Evolutionary conservation across 768 basidiomycete genomes (phyloP), one percentile per base, ranked within the genome.

Genomic region (Suillus decipiens): DNA sequence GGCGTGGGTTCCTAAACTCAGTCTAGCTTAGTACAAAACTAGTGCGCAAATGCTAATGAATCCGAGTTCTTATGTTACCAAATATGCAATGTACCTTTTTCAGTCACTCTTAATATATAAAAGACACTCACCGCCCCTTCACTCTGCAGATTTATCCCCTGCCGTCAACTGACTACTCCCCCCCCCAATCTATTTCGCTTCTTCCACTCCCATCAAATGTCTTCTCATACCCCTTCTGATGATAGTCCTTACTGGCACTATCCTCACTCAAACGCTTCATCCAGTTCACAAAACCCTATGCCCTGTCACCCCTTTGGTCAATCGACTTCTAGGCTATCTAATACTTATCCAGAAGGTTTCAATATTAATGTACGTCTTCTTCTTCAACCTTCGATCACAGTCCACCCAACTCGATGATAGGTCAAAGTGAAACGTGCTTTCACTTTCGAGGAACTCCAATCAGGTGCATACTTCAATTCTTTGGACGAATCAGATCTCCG

Each of bases 381-480:
- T 0, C 8, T 57, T 36, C 28, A 12, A 36, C 11, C n/a, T n/a
- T 19, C 31, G 51, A 53, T 24, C 60, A n/a, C 37, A 54, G 0
- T 24, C 41, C 31, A 45, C 19, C 55, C 63, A 64, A 60, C 14
- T 45, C 5, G 43, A 47, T 17, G 28, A 47, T 62, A 75, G 74
- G 66, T 75, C 54, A 73, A 66, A 3, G 73, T 73, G 0, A 74
- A 71, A 34, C 74, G 74, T 14, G 65, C 74, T 43, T 75, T 75
- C 45, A 69, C 74, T 1, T 75, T 77, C 56, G 74, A 75, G 56
- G 75, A 75, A 60, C 71, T 75, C 24, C 75, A 75, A 55, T 75
- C 75, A 0, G 75, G 74, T 24, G 63, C 75, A 3, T 75, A 70
- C 71, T 70, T 75, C 41, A 56, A 61, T 1, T 64, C 66, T 8